A percentile compares a stretch with the other conserved stretches of the same genome.
Conservation (phyloP, 2,329 filamentous ascomycete species). For the Alternaria arborescens region DNA sequence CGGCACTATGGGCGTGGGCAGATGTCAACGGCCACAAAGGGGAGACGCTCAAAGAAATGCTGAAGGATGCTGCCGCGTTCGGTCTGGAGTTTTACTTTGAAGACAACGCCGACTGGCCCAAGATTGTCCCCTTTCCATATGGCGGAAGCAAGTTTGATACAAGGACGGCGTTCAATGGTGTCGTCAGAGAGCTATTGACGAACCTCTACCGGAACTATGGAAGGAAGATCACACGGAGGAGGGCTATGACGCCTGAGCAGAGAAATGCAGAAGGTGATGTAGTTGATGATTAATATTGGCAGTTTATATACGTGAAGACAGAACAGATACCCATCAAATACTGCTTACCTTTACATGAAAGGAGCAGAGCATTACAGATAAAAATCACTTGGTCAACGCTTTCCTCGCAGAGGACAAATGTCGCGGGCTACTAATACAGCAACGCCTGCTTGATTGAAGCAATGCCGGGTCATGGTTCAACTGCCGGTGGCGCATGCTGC, state of each 20-base stretch:
- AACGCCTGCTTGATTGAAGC: neutral
- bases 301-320: neutral
- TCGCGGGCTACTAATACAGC: neutral
- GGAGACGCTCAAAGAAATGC: constrained; percentile 40
- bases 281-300: constrained; percentile 5
- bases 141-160: constrained; percentile 45
- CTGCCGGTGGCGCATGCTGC: neutral
- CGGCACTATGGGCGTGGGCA: constrained; percentile 46
- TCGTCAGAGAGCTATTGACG: constrained; percentile 40
- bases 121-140: constrained; percentile 47
- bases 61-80: constrained; percentile 43
- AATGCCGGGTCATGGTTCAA: neutral
- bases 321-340: neutral
- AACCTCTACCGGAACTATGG: constrained; percentile 47
- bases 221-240: constrained; percentile 40
- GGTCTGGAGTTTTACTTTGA: constrained; percentile 47
- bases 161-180: constrained; percentile 31
- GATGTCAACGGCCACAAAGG: constrained; percentile 40
- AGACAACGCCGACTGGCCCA: constrained; percentile 35
- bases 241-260: constrained; percentile 5
- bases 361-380: neutral
- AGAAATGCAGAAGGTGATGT: constrained; percentile 5
- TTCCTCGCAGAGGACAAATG: neutral
- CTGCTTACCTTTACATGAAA: neutral
- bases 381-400: neutral